These are phyloP conservation scores for Phaeosphaeriaceae sp. DNA, from an alignment of 2,329 filamentous ascomycete species.

Conservation along the genomic window DNA sequence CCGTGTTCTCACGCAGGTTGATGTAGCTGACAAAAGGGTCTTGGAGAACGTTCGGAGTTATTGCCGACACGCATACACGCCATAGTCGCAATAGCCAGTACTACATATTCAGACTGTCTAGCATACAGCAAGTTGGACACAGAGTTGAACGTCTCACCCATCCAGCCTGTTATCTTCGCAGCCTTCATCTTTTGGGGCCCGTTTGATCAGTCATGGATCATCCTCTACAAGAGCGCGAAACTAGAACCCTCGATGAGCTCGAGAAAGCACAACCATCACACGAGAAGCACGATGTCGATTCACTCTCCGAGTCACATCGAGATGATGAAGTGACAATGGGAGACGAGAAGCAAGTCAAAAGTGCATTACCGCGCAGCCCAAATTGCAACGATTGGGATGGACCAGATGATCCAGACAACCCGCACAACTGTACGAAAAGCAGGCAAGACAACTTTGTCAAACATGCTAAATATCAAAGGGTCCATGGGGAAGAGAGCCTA, in stretches of 20 bases:
- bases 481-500: conserved; percentile 36
- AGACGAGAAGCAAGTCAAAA: neutral
- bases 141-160: neutral
- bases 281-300: neutral
- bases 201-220: too few species aligned
- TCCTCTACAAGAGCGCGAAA: neutral
- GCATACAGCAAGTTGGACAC: neutral
- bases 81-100: neutral
- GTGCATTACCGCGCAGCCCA: neutral
- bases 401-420: conserved; percentile 46
- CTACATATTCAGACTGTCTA: neutral
- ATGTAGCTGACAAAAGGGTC: neutral
- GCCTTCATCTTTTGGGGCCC: neutral
- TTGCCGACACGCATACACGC: neutral
- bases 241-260: neutral
- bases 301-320: neutral
- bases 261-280: conserved; percentile 7
- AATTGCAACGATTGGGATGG: conserved; percentile 38
- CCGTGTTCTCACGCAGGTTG: neutral
- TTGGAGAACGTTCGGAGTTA: neutral
- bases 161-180: neutral
- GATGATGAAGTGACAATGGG: neutral
- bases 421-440: conserved; percentile 42
- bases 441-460: neutral
- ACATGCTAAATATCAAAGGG: conserved; percentile 10